These are phyloP conservation scores for Colletotrichum plurivorum DNA, from an alignment of 2,329 filamentous ascomycete genomes.

Conservation along the genomic window DNA sequence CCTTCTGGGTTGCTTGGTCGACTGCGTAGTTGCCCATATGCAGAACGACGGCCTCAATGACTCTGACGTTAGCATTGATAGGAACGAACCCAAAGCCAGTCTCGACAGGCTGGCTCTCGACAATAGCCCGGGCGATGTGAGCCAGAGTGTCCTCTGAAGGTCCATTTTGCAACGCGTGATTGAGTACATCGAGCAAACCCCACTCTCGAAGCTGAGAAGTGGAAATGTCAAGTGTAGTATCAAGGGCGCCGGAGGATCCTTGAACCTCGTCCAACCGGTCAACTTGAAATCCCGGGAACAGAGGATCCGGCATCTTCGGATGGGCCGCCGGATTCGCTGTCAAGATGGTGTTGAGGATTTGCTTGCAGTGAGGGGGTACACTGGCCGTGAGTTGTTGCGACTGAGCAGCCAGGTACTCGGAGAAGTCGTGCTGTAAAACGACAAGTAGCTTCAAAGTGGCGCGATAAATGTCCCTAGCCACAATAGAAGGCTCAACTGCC, in stretches of 20 bases:
- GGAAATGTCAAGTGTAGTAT: conserved; percentile 67
- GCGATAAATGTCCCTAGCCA: conserved; percentile 87
- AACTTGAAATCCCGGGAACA: conserved; percentile 80
- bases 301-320: conserved; percentile 80
- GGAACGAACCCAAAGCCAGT: conserved; percentile 77
- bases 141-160: conserved; percentile 81
- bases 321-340: conserved; percentile 80
- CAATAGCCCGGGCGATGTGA: conserved; percentile 81
- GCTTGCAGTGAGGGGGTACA: conserved; percentile 86
- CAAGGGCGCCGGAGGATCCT: conserved; percentile 72
- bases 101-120: conserved; percentile 68
- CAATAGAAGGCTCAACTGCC: conserved; percentile 75
- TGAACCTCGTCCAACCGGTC: conserved; percentile 83
- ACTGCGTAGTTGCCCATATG: conserved; percentile 85
- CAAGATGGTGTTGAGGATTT: conserved; percentile 90
- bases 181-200: conserved; percentile 72
- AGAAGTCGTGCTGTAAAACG: conserved; percentile 92
- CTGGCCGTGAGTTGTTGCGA: conserved; percentile 85
- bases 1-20: conserved; percentile 69
- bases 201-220: conserved; percentile 65
- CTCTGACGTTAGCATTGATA: conserved; percentile 76
- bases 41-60: conserved; percentile 87
- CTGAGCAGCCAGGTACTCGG: conserved; percentile 91
- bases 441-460: conserved; percentile 86
- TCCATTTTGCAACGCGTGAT: conserved; percentile 72